phyloP scores from a whole-genome alignment of 169 alveolate species.

The Plasmodium cynomolgi region DNA sequence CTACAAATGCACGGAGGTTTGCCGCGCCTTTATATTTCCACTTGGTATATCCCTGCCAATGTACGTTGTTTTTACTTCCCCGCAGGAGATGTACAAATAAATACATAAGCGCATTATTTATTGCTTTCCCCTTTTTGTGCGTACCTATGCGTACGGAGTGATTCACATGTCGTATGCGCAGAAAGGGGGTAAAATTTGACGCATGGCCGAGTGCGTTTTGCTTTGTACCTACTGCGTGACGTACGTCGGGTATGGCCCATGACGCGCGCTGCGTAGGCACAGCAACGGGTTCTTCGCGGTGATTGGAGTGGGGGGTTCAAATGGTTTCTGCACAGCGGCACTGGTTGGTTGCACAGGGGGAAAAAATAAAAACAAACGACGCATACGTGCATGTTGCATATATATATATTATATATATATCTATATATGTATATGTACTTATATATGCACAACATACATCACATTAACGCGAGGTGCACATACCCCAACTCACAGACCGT shows the following conservation, averaged over 20 bases:
- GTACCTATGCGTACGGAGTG: not conserved
- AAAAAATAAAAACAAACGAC: not conserved
- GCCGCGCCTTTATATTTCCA: not conserved
- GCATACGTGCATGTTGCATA: not conserved
- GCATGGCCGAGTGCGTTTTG: not conserved
- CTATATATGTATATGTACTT: not conserved
- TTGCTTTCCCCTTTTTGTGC: not conserved
- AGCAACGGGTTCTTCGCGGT: not conserved
- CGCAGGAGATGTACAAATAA: not conserved
- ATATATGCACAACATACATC: not conserved
- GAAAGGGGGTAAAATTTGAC: not conserved
- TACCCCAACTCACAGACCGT: not conserved
- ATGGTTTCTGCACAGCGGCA: not conserved
- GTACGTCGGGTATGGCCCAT: not conserved
- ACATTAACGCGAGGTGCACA: not conserved
- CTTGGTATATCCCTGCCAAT: not conserved
- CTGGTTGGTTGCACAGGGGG: conserved; percentile 1
- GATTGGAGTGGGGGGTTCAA: not conserved
- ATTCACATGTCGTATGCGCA: not conserved
- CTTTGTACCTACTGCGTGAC: not conserved
- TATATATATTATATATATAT: not conserved
- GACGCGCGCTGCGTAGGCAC: not conserved
- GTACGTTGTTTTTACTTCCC: not conserved
- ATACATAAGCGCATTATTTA: not conserved
- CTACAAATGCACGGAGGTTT: not conserved